Conservation (phyloP, 2,329 filamentous ascomycete species). For the Nannizzia gypsea region DNA sequence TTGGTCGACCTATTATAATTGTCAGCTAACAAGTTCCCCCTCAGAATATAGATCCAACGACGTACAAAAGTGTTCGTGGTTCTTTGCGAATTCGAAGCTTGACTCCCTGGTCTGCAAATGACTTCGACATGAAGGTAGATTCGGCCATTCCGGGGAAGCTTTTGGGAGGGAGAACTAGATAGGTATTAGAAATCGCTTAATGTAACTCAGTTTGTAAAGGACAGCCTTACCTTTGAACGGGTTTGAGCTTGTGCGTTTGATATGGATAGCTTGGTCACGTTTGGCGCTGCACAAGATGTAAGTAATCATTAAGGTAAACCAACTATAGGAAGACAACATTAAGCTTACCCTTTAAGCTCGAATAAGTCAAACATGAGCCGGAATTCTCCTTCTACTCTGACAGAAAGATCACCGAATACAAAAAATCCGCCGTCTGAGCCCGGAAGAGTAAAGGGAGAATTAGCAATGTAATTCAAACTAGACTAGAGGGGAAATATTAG, state of each 20-base stretch:
- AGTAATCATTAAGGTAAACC: not conserved
- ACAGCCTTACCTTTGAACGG: slow-evolving; percentile 52
- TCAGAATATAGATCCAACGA: not conserved
- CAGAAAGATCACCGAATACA: slow-evolving; percentile 78
- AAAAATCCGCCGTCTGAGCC: slow-evolving; percentile 67
- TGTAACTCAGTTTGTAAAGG: not conserved
- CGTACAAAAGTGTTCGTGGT: slow-evolving; percentile 45
- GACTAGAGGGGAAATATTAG: not conserved
- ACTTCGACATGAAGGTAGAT: slow-evolving; percentile 67
- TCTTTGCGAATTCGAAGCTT: slow-evolving; percentile 74
- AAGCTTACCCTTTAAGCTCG: slow-evolving; percentile 51
- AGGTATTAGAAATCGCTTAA: not conserved
- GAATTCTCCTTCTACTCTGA: slow-evolving; percentile 61
- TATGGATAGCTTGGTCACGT: slow-evolving; percentile 37
- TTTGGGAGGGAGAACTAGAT: slow-evolving; percentile 41
- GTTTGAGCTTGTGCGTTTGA: slow-evolving; percentile 48
- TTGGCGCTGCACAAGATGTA: not conserved
- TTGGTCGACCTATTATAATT: not conserved
- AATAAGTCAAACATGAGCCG: slow-evolving; percentile 67
- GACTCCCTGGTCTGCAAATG: slow-evolving; percentile 79
- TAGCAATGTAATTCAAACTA: not conserved
- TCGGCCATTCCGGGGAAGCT: slow-evolving; percentile 69
- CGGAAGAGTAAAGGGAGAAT: not conserved
- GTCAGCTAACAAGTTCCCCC: not conserved
- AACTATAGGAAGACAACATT: not conserved